Evolutionary conservation across 2,329 filamentous ascomycete species (phyloP).

Genomic region (Ophiostoma pallidulum): DNA sequence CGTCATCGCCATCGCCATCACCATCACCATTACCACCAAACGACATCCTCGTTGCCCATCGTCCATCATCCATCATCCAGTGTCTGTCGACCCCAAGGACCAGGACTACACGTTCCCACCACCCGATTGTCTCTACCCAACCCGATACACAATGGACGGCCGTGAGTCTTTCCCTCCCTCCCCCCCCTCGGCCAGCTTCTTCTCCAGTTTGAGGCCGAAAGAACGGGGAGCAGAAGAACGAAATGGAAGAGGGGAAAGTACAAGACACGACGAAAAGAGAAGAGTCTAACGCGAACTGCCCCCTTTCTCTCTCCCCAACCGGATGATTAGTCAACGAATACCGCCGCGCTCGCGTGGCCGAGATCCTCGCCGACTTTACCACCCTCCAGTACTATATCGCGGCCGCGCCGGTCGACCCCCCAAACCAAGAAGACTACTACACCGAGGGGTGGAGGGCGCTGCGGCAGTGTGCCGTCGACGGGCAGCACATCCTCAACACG

Average conservation of each 20-base stretch:
- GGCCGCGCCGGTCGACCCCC: conserved; percentile 44
- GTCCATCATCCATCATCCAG: background rate
- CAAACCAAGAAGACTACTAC: conserved; percentile 48
- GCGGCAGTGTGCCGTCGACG: conserved; percentile 53
- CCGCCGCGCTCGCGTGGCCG: conserved; percentile 49
- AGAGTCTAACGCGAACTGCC: background rate
- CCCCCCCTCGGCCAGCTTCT: background rate
- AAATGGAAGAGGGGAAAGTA: background rate
- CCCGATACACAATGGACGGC: conserved; percentile 15
- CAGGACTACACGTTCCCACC: too few relatives aligned
- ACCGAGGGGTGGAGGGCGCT: conserved; percentile 54
- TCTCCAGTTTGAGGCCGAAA: background rate
- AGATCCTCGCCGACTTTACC: conserved; percentile 53
- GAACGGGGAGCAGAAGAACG: background rate
- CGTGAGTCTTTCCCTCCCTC: conserved; percentile 11
- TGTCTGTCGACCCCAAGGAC: background rate
- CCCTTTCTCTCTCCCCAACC: background rate
- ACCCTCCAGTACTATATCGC: conserved; percentile 54
- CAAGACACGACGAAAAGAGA: background rate
- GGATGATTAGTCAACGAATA: conserved; percentile 56
- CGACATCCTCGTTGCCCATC: background rate
- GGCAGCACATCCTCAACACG: conserved; percentile 55
- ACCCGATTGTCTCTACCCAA: background rate
- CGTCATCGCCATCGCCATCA: too few relatives aligned
- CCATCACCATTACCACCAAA: background rate